Percentiles rank a stretch among this genome's conserved stretches.
phyloP scores from a whole-genome alignment of 225 moss, liverwort and hornwort species.

The Climacium dendroides region DNA sequence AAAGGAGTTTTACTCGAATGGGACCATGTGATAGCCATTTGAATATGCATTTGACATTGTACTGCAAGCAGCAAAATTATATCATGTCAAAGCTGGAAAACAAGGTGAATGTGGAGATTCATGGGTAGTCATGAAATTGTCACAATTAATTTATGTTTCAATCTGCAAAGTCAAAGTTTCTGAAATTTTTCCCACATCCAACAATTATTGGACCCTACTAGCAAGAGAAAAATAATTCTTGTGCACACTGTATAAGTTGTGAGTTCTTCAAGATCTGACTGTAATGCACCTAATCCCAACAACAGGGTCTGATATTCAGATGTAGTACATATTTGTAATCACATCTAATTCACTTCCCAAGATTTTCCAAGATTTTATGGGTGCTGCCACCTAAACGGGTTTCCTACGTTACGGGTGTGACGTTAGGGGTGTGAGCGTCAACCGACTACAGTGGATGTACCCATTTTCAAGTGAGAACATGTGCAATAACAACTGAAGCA shows the following conservation, averaged over 20 bases:
- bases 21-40: not conserved
- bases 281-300: no score
- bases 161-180: fast-evolving
- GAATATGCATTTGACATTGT: not conserved
- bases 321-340: no score
- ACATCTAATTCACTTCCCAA: no score
- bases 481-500: not conserved
- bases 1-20: not conserved
- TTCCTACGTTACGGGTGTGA: no score
- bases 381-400: no score
- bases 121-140: not conserved
- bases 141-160: not conserved
- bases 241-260: no score
- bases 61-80: not conserved
- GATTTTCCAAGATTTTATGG: no score
- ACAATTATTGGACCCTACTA: no score
- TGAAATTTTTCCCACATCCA: not conserved
- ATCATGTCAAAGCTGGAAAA: not conserved
- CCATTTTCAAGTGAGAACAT: not conserved
- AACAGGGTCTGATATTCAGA: no score
- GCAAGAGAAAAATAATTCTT: no score
- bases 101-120: not conserved
- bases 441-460: not conserved
- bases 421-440: not conserved
- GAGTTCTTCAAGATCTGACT: no score